Evolutionary conservation across 805 yeast species (phyloP).

Genomic region (Wickerhamomyces queroliae): DNA sequence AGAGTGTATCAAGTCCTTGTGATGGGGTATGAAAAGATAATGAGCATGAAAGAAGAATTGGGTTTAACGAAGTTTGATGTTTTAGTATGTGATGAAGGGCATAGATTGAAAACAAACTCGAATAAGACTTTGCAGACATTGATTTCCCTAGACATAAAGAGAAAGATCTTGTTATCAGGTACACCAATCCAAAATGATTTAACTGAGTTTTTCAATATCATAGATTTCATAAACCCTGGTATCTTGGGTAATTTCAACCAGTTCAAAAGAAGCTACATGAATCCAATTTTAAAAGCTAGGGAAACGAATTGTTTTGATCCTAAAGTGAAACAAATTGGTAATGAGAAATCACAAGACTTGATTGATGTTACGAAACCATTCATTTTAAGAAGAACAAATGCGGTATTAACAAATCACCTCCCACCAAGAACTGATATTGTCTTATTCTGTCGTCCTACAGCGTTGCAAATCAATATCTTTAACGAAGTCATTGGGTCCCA

Average conservation of each 20-base stretch:
- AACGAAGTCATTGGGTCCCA: conserved; percentile 33
- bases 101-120: conserved; percentile 69
- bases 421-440: conserved; percentile 75
- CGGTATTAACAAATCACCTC: conserved; percentile 48
- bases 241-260: conserved; percentile 56
- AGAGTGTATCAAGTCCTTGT: conserved; percentile 78
- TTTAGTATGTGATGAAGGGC: conserved; percentile 89
- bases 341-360: conserved; percentile 55
- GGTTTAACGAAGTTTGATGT: conserved; percentile 45
- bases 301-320: conserved; percentile 53
- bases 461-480: conserved; percentile 51
- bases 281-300: conserved; percentile 69
- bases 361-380: conserved; percentile 59
- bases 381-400: conserved; percentile 66
- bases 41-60: conserved; percentile 47
- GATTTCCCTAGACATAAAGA: conserved; percentile 30
- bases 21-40: conserved; percentile 81
- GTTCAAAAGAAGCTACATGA: conserved; percentile 57
- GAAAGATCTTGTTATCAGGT: conserved; percentile 70
- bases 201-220: conserved; percentile 71
- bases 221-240: conserved; percentile 83
- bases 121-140: conserved; percentile 68
- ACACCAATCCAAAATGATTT: conserved; percentile 94
- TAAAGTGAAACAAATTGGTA: conserved; percentile 48
- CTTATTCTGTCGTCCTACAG: conserved; percentile 73